phyloP scores from a whole-genome alignment of 1,139 yeast species.

The Hyphopichia burtonii region DNA sequence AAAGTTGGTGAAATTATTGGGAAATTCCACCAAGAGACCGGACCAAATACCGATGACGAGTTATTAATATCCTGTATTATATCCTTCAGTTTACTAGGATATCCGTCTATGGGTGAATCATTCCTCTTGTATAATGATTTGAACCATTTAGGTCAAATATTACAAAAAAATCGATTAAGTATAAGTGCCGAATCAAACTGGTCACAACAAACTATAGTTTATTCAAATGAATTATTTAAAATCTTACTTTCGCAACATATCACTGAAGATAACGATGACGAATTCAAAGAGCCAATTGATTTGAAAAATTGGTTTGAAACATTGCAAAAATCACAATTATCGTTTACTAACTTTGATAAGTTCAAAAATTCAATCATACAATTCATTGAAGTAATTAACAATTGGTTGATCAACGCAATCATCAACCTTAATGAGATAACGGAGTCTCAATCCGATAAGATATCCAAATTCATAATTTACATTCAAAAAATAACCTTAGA shows the following conservation, averaged over 20 bases:
- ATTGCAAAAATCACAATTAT: constrained; percentile 22
- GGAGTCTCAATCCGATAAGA: constrained; percentile 33
- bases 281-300: constrained; percentile 19
- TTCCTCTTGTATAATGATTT: constrained; percentile 39
- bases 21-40: constrained; percentile 16
- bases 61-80: constrained; percentile 24
- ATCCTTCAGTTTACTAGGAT: constrained; percentile 31
- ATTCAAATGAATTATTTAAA: constrained; percentile 9
- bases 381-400: constrained; percentile 30
- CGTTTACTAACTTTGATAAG: constrained; percentile 24
- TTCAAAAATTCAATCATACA: constrained; percentile 27
- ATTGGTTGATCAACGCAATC: constrained; percentile 28
- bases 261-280: constrained; percentile 12
- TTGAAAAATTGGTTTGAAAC: constrained; percentile 24
- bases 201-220: constrained; percentile 4
- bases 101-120: constrained; percentile 33
- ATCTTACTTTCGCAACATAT: constrained; percentile 10
- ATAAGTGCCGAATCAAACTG: constrained; percentile 3
- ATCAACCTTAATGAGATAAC: constrained; percentile 33
- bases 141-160: constrained; percentile 18
- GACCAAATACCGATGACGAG: constrained; percentile 6
- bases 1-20: constrained; percentile 19
- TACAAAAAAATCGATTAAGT: background rate
- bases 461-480: constrained; percentile 24
- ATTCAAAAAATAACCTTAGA: constrained; percentile 2